Conservation (phyloP, 371 early-diverging fungal genomes). For the Circinella minor region DNA sequence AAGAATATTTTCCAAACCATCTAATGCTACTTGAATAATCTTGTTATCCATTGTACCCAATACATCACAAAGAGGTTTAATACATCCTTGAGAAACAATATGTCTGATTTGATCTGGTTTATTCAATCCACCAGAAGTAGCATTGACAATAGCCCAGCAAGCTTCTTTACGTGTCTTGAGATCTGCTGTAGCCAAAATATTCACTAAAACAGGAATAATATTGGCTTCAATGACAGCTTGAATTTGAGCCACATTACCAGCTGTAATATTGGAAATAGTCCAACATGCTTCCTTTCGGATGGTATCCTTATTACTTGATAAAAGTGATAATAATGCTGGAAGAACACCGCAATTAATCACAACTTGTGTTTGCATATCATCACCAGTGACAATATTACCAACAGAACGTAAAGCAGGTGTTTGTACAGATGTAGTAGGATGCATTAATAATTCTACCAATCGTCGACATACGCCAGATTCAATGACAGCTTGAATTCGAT, state of each 20-base stretch:
- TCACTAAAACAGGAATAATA: slow-evolving; percentile 89
- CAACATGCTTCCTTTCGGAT: slow-evolving; percentile 99
- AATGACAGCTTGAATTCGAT: slow-evolving; percentile 96
- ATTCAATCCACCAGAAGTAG: slow-evolving; percentile 83
- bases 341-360: slow-evolving; percentile 92
- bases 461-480: slow-evolving; percentile 91
- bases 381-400: slow-evolving; percentile 99
- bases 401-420: slow-evolving; percentile 98
- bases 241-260: slow-evolving; percentile 94
- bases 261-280: slow-evolving; percentile 99
- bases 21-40: slow-evolving; percentile 86
- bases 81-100: slow-evolving; percentile 79
- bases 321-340: slow-evolving; percentile 74
- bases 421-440: slow-evolving; percentile 86
- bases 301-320: slow-evolving; percentile 87
- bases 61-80: slow-evolving; percentile 88
- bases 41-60: slow-evolving; percentile 77
- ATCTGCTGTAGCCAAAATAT: slow-evolving; percentile 76
- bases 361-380: slow-evolving; percentile 96
- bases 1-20: slow-evolving; percentile 90
- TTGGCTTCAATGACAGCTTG: slow-evolving; percentile 94
- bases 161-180: slow-evolving; percentile 63
- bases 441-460: slow-evolving; percentile 89
- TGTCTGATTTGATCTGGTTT: slow-evolving; percentile 79
- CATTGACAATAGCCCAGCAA: slow-evolving; percentile 96